Conservation (phyloP, 75 land plant genomes). For the Picea sitchensis region DNA sequence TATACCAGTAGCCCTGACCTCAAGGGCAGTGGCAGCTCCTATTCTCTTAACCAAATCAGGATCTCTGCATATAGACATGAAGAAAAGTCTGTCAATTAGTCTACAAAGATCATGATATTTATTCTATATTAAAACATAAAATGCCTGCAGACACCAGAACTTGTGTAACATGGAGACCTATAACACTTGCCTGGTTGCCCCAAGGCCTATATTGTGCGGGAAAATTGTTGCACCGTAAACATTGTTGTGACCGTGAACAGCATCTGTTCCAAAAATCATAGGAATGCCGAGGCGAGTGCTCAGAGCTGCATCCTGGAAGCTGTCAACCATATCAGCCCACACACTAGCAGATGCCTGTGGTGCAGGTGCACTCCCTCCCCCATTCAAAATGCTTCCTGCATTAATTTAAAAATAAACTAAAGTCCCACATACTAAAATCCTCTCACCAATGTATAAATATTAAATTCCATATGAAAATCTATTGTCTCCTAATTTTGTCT, state of each 20-base stretch:
- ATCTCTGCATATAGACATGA: conserved; percentile 38
- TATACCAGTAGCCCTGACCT: conserved; percentile 79
- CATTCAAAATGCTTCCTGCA: conserved; percentile 83
- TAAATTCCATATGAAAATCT: too few species aligned
- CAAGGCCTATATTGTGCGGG: conserved; percentile 61
- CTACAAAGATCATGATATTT: neutral
- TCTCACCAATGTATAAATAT: too few species aligned
- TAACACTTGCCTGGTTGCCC: conserved; percentile 39
- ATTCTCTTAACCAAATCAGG: conserved; percentile 59
- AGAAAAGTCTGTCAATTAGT: neutral
- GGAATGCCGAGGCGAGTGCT: conserved; percentile 47
- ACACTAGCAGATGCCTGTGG: conserved; percentile 37
- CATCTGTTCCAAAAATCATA: conserved; percentile 56
- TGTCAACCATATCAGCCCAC: conserved; percentile 45
- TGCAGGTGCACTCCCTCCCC: conserved; percentile 77
- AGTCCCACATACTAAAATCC: neutral
- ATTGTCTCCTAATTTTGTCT: too few species aligned
- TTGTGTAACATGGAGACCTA: neutral
- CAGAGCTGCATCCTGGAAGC: conserved; percentile 29
- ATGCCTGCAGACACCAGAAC: neutral
- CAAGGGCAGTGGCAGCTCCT: conserved; percentile 77
- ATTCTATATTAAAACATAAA: neutral
- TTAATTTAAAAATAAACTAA: neutral
- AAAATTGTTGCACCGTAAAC: conserved; percentile 58
- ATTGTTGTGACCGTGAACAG: conserved; percentile 61